A percentile compares a stretch with the other conserved stretches of the same genome.
These are phyloP conservation scores for Penicillium paxilli DNA, from an alignment of 495 filamentous ascomycete genomes.

Conservation along the genomic window DNA sequence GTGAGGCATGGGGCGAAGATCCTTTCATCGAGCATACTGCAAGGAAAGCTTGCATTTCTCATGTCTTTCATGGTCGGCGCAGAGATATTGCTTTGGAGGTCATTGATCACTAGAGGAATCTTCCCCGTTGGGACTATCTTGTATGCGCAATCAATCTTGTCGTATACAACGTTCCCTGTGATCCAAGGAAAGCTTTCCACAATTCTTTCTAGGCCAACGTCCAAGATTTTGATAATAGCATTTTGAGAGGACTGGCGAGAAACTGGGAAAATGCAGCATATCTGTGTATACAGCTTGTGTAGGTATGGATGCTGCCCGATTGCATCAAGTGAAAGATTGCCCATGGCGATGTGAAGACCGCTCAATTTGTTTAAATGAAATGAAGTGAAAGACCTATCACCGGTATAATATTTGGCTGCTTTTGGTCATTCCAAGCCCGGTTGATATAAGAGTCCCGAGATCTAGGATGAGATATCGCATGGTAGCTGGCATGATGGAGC, in stretches of 20 bases:
- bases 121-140: constrained; percentile 36
- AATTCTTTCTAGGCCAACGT: constrained; percentile 36
- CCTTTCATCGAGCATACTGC: constrained; percentile 54
- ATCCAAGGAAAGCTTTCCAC: constrained; percentile 51
- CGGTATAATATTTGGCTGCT: no score
- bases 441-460: no score
- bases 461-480: no score
- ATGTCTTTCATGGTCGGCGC: constrained; percentile 43
- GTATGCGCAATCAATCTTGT: constrained; percentile 38
- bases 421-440: no score
- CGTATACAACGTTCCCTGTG: constrained; percentile 51
- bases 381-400: no score
- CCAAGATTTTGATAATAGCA: constrained; percentile 32
- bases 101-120: constrained; percentile 44
- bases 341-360: no score
- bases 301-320: constrained; percentile 15
- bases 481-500: no score
- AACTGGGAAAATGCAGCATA: constrained; percentile 38
- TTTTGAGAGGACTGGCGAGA: constrained; percentile 22
- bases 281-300: constrained; percentile 44
- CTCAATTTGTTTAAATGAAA: no score
- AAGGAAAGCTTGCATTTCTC: constrained; percentile 41
- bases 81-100: constrained; percentile 34
- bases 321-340: constrained; percentile 11
- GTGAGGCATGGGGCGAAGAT: constrained; percentile 49